A percentile compares a stretch with the other conserved stretches of the same genome.
Evolutionary conservation across 495 filamentous ascomycete genomes (phyloP).

Genomic region (Lindgomyces ingoldianus): DNA sequence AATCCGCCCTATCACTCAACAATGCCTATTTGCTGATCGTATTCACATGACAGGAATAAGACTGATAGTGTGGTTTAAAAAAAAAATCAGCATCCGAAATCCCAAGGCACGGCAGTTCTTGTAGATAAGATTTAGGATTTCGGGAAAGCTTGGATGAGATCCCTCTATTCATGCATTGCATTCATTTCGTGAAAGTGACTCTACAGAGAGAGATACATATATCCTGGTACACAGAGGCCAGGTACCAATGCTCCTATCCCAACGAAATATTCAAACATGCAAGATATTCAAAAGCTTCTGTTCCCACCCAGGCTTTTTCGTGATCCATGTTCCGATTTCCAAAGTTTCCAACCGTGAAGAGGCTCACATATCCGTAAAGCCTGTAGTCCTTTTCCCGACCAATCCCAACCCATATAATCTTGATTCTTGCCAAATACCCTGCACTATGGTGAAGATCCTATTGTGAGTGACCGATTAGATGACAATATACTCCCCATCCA

Average conservation of each 20-base stretch:
- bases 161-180: not conserved
- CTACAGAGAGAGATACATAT: not conserved
- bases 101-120: not conserved
- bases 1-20: not conserved
- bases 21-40: not conserved
- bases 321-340: constrained; percentile 15
- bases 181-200: not conserved
- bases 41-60: constrained; percentile 2
- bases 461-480: constrained; percentile 52
- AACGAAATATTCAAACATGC: constrained; percentile 15
- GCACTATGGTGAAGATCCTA: not conserved
- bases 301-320: not conserved
- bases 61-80: not conserved
- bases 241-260: constrained; percentile 10
- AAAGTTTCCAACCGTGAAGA: constrained; percentile 13
- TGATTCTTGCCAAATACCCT: not conserved
- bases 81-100: not conserved
- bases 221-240: not conserved
- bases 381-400: constrained; percentile 17
- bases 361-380: not conserved
- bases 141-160: not conserved
- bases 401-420: not conserved
- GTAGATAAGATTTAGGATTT: not conserved
- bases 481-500: constrained; percentile 85
- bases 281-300: constrained; percentile 4